phyloP scores from a whole-genome alignment of 2,329 filamentous ascomycete genomes.

The Beauveria scarabaeidicola region DNA sequence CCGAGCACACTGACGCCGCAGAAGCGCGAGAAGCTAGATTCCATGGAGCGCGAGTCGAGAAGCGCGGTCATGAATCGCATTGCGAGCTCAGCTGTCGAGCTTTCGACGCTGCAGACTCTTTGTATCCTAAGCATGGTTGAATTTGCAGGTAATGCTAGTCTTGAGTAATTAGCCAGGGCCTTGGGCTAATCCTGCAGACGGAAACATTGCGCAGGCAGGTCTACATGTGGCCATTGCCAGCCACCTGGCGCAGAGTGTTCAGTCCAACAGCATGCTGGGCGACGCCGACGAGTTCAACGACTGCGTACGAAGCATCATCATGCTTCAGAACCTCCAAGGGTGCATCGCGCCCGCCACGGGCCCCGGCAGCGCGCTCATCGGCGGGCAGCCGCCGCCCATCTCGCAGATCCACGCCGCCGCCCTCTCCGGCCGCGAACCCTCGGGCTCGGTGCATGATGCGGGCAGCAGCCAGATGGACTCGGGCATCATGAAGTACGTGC shows the following conservation, averaged over 20 bases:
- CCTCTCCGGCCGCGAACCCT: not conserved
- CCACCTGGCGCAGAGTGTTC: constrained; percentile 17
- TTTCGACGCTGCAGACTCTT: constrained; percentile 30
- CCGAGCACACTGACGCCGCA: constrained; percentile 13
- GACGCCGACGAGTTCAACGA: constrained; percentile 16
- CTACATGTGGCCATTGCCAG: constrained; percentile 18
- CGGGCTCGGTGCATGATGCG: not conserved
- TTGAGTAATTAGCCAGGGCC: not conserved
- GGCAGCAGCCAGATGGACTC: constrained; percentile 17
- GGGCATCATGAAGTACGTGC: constrained; percentile 37
- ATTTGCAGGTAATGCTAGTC: constrained; percentile 24
- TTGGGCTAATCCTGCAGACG: constrained; percentile 13
- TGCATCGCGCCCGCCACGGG: constrained; percentile 12
- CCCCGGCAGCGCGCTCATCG: constrained; percentile 4
- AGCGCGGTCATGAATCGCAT: constrained; percentile 25
- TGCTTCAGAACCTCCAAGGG: constrained; percentile 35
- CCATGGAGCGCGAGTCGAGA: constrained; percentile 14
- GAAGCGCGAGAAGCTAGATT: constrained; percentile 9
- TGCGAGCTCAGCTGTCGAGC: constrained; percentile 25
- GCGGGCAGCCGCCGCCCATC: constrained; percentile 7
- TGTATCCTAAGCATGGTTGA: constrained; percentile 29
- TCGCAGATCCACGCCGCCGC: constrained; percentile 11
- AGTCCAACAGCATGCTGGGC: constrained; percentile 13
- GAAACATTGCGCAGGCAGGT: constrained; percentile 17
- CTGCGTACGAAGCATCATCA: constrained; percentile 34